These are phyloP conservation scores for Paramecium pentaurelia DNA, from an alignment of 73 alveolate genomes.

Conservation along the genomic window DNA sequence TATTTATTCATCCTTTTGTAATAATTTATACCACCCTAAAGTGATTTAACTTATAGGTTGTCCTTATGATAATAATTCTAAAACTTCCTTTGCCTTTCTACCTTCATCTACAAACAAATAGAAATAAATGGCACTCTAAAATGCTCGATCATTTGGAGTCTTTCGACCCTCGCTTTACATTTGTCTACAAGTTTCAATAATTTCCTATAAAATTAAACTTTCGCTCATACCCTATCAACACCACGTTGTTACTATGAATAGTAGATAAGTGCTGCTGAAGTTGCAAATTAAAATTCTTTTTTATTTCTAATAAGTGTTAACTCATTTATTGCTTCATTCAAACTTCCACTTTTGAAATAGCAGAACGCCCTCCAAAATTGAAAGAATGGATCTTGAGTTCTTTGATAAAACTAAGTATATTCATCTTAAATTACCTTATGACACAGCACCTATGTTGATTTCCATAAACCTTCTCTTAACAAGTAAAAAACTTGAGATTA, in stretches of 20 bases:
- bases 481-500: constrained; percentile 19
- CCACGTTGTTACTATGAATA: constrained; percentile 86
- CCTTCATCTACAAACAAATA: constrained; percentile 57
- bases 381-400: constrained; percentile 94
- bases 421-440: background rate
- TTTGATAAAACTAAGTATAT: constrained; percentile 81
- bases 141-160: constrained; percentile 80
- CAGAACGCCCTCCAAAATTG: constrained; percentile 97
- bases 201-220: constrained; percentile 58
- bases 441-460: background rate
- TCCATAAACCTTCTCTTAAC: constrained; percentile 16
- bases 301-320: constrained; percentile 81
- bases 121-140: constrained; percentile 77
- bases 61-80: constrained; percentile 44
- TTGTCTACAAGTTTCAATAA: constrained; percentile 72
- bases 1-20: constrained; percentile 70
- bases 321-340: constrained; percentile 97
- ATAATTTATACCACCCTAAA: constrained; percentile 53
- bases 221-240: constrained; percentile 78
- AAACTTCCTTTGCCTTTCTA: constrained; percentile 61
- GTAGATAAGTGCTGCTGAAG: constrained; percentile 78
- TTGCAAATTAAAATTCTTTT: constrained; percentile 91
- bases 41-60: constrained; percentile 29
- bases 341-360: constrained; percentile 90
- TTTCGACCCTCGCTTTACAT: constrained; percentile 67